Conservation (phyloP, 2,329 filamentous ascomycete species). For the Paraphoma chrysanthemicola region DNA sequence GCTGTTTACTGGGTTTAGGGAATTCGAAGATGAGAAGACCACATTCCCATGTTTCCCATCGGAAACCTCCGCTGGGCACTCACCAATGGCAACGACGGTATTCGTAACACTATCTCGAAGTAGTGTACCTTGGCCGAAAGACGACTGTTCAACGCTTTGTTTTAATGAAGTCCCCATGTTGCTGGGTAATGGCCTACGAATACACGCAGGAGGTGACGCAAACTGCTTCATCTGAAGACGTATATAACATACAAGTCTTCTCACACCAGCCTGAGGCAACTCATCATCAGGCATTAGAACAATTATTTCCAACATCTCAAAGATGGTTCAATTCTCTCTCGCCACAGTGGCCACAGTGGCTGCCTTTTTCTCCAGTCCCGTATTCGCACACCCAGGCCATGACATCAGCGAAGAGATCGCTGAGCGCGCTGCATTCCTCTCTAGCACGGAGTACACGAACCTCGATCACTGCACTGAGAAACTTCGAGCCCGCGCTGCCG, state of each 20-base stretch:
- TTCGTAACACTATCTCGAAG: not conserved
- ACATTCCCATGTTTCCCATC: not conserved
- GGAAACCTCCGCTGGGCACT: not conserved
- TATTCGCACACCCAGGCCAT: conserved; percentile 18
- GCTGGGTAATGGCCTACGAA: not conserved
- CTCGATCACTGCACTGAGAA: conserved; percentile 48
- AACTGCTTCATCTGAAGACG: too few species aligned
- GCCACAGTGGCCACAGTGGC: conserved; percentile 11
- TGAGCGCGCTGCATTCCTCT: conserved; percentile 26
- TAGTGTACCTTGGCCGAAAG: not conserved
- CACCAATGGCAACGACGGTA: not conserved
- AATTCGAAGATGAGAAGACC: not conserved
- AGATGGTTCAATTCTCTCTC: conserved; percentile 13
- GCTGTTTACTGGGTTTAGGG: not conserved
- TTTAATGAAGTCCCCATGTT: not conserved
- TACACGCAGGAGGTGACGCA: not conserved
- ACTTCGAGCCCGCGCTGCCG: conserved; percentile 41
- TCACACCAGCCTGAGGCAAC: too few species aligned
- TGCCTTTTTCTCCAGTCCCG: conserved; percentile 2
- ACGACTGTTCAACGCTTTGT: not conserved
- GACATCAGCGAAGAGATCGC: conserved; percentile 17
- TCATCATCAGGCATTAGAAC: too few species aligned
- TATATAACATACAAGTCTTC: too few species aligned
- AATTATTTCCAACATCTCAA: not conserved
- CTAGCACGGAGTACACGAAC: conserved; percentile 40